A percentile compares a stretch with the other conserved stretches of the same genome.
Conservation (phyloP, 331 rosid species). For the Quercus phellos region DNA sequence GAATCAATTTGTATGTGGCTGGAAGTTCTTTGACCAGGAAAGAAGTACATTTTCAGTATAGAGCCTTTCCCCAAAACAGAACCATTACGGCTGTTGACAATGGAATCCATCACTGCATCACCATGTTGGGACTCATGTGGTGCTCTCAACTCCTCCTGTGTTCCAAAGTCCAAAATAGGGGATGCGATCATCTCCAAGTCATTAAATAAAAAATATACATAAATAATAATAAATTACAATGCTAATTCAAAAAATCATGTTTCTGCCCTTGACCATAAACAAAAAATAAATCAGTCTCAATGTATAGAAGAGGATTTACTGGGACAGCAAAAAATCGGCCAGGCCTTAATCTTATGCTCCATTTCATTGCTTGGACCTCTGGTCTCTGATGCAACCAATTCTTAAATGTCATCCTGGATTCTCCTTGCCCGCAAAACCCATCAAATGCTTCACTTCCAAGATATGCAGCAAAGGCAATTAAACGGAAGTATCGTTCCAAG, state of each 20-base stretch:
- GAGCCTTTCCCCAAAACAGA: constrained; percentile 79
- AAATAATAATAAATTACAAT: background rate
- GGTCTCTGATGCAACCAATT: constrained; percentile 84
- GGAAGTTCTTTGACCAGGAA: constrained; percentile 86
- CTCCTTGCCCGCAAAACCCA: constrained; percentile 81
- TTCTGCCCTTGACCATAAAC: background rate
- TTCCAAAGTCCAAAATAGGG: constrained; percentile 28
- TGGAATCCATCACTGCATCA: constrained; percentile 79
- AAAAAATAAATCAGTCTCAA: background rate
- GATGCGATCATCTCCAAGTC: constrained; percentile 1
- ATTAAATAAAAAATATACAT: background rate
- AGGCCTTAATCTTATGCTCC: constrained; percentile 88
- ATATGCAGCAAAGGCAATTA: constrained; percentile 95
- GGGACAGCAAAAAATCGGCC: constrained; percentile 87
- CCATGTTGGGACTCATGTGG: constrained; percentile 78
- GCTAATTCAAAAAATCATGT: background rate
- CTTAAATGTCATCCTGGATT: constrained; percentile 70
- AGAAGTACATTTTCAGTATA: constrained; percentile 80
- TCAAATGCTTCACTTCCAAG: constrained; percentile 96
- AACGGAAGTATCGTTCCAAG: constrained; percentile 80
- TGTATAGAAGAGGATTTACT: constrained; percentile 42
- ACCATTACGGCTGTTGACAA: constrained; percentile 64
- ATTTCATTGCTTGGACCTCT: constrained; percentile 92
- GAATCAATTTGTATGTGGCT: constrained; percentile 68
- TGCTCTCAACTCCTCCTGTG: constrained; percentile 72